These are phyloP conservation scores for Lactarius pseudohatsudake DNA, from an alignment of 768 basidiomycete genomes.

Conservation along the genomic window DNA sequence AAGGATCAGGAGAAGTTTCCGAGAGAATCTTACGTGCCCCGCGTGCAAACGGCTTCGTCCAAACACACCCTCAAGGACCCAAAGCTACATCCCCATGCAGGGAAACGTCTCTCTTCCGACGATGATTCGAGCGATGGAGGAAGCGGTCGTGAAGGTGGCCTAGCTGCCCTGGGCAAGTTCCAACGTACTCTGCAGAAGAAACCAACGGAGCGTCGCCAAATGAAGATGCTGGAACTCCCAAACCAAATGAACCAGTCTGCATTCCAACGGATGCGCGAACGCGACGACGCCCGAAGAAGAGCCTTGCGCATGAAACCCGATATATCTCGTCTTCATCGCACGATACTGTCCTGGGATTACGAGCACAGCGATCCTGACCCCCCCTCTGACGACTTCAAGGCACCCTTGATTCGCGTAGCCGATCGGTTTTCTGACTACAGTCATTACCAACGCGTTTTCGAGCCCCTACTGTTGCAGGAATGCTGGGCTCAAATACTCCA, in stretches of 20 bases:
- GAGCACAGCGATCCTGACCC: constrained; percentile 62
- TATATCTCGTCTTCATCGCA: constrained; percentile 71
- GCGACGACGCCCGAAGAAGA: constrained; percentile 60
- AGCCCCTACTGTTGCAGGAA: constrained; percentile 84
- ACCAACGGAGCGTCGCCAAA: constrained; percentile 55
- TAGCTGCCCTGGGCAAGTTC: constrained; percentile 26
- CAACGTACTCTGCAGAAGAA: constrained; percentile 46
- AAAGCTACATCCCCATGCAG: neutral
- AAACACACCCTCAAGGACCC: constrained; percentile 21
- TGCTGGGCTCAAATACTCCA: constrained; percentile 86
- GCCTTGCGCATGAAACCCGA: constrained; percentile 80
- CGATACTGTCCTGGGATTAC: constrained; percentile 86
- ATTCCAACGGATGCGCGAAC: constrained; percentile 51
- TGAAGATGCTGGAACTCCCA: constrained; percentile 61
- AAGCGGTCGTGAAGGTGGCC: constrained; percentile 39
- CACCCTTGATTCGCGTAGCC: constrained; percentile 50
- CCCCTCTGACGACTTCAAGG: constrained; percentile 45
- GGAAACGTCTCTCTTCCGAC: constrained; percentile 23
- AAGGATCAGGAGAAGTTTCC: constrained; percentile 41
- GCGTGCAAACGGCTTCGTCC: constrained; percentile 37
- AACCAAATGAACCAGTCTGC: constrained; percentile 43
- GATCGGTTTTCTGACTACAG: constrained; percentile 60
- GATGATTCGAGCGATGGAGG: constrained; percentile 45
- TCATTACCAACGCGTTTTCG: constrained; percentile 74
- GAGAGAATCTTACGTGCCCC: constrained; percentile 40